Evolutionary conservation across 73 alveolate species (phyloP), one percentile per base, ranked within the genome.

Genomic region (Tetrahymena thermophila): DNA sequence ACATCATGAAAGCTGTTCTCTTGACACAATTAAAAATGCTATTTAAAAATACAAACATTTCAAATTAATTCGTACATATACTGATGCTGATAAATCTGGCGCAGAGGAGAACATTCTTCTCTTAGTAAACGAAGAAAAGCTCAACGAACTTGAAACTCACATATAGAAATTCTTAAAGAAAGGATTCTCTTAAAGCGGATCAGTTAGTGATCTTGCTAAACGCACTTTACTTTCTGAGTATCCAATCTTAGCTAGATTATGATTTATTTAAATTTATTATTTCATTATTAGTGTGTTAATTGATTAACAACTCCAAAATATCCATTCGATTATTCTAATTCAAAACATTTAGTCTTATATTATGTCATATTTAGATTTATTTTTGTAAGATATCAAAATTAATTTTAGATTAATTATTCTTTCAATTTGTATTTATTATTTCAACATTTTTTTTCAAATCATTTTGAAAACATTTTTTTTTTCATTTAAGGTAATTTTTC

Each of bases 1-100:
- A 34, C 97, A 94, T 94, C 97, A 97, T 94, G 99, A 98, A 94
- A 71, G 97, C 94, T 98, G 99, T 95, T 95, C 98, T 28, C 93
- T 94, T 84, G 99, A 98, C 93, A 96, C 98, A 10, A 85, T 98
- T 10, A 97, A 97, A 94, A 98, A 97, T 93, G 98, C 99, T 55
- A 94, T 96, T 7, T 58, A 94, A 37, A 95, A 93, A 40, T 96
- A 94, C 94, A 25, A 35, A 50, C 93, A 89, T 23, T 84, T 95
- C 95, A 85, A 93, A 95, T 37, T 56, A 25, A 95, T 95, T 23
- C 38, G 94, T 35, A 95, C 89, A 23, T 71, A 71, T 34, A 71
- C 89, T 9, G 89, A 71, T 71, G 89, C 89, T 31, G 89, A 71
- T n/a, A 71, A 71, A 71, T 23, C 89, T 71, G 89, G 89, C 8